phyloP scores from a whole-genome alignment of 257 asterid genomes.

The Voacanga thouarsii region DNA sequence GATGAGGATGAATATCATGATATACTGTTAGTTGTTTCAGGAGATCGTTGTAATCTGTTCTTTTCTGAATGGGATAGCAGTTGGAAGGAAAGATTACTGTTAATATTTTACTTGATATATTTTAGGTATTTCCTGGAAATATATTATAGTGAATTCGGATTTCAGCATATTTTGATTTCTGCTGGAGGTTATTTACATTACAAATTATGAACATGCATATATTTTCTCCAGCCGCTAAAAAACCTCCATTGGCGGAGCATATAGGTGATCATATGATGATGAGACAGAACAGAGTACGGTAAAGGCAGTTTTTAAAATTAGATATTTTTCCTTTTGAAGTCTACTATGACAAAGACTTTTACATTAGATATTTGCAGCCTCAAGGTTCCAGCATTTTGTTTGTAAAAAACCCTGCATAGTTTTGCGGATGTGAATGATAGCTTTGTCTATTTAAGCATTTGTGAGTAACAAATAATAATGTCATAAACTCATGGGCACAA shows the following conservation, averaged over 20 bases:
- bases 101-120: background rate
- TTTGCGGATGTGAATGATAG: background rate
- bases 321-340: background rate
- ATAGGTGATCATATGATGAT: background rate
- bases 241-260: background rate
- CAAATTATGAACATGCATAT: background rate
- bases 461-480: background rate
- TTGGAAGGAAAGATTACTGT: background rate
- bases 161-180: background rate
- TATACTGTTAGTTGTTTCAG: background rate
- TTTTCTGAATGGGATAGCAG: background rate
- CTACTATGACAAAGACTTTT: background rate
- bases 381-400: background rate
- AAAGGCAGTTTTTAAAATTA: background rate
- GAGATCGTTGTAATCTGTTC: background rate
- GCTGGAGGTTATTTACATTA: background rate
- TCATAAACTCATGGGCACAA: no score
- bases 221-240: background rate
- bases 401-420: background rate
- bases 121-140: background rate
- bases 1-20: background rate
- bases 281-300: background rate
- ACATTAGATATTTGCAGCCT: background rate
- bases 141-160: background rate
- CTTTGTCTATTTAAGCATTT: background rate